Conservation (phyloP, 2,329 filamentous ascomycete genomes). For the Pseudogymnoascus sp. region DNA sequence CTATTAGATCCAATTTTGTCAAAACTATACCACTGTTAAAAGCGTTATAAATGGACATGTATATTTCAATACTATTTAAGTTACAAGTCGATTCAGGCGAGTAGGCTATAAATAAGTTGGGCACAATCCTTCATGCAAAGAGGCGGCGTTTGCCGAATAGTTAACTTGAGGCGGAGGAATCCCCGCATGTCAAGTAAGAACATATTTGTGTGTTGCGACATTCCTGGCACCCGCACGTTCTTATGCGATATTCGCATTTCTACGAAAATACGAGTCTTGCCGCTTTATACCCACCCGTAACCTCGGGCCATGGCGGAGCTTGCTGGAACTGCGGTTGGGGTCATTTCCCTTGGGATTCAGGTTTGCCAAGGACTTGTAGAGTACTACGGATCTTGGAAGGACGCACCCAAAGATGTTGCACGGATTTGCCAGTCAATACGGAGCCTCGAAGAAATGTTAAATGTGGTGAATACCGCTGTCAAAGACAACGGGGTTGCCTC, state of each 20-base stretch:
- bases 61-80: background rate
- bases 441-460: background rate
- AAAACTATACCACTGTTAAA: background rate
- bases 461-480: background rate
- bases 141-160: background rate
- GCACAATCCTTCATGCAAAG: background rate
- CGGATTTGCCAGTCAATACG: background rate
- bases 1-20: background rate
- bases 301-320: background rate
- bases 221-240: background rate
- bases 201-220: background rate
- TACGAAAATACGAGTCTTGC: background rate
- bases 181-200: background rate
- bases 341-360: constrained; percentile 1
- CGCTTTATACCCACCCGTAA: background rate
- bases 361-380: background rate
- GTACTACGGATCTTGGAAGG: constrained; percentile 5
- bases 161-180: background rate
- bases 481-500: background rate
- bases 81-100: background rate
- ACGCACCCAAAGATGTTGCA: background rate
- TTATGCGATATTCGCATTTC: background rate
- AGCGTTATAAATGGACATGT: background rate
- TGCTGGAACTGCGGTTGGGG: background rate
- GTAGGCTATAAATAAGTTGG: background rate